Conservation (phyloP, 495 filamentous ascomycete genomes). For the Acidomyces sp. region DNA sequence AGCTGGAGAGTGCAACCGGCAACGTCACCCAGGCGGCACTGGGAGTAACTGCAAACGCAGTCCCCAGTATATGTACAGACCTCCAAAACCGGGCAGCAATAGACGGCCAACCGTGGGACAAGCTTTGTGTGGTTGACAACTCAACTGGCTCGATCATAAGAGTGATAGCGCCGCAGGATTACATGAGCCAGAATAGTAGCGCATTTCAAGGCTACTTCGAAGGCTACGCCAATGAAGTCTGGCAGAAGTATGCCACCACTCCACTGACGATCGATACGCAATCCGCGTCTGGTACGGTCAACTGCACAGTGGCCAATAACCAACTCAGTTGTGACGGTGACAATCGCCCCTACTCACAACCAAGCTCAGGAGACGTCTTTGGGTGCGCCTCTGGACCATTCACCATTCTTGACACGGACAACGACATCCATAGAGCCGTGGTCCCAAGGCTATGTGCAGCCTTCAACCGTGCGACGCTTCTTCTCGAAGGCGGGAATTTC, state of each 20-base stretch:
- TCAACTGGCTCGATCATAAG: constrained; percentile 30
- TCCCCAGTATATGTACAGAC: constrained; percentile 28
- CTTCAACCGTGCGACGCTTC: constrained; percentile 32
- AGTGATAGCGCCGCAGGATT: constrained; percentile 23
- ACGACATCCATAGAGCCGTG: constrained; percentile 30
- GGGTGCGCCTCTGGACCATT: constrained; percentile 37
- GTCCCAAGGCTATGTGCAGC: constrained; percentile 37
- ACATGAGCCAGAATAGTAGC: no score
- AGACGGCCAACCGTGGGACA: constrained; percentile 31
- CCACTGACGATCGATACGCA: constrained; percentile 32
- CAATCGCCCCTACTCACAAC: constrained; percentile 30
- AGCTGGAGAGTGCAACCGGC: constrained; percentile 19
- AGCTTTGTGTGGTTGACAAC: constrained; percentile 25
- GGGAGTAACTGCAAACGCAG: constrained; percentile 24
- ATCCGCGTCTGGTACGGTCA: constrained; percentile 25
- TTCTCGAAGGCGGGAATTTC: constrained; percentile 29
- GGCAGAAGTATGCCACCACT: constrained; percentile 26
- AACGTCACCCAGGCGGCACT: constrained; percentile 20
- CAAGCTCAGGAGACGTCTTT: constrained; percentile 31
- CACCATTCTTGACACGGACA: no score
- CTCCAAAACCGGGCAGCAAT: constrained; percentile 23
- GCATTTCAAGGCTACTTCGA: no score
- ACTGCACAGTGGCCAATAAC: constrained; percentile 27
- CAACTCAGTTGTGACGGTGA: constrained; percentile 30
- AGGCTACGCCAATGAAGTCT: constrained; percentile 31